Conservation (phyloP, 352 stramenopile genomes). For the Phytopythium sindhum region DNA sequence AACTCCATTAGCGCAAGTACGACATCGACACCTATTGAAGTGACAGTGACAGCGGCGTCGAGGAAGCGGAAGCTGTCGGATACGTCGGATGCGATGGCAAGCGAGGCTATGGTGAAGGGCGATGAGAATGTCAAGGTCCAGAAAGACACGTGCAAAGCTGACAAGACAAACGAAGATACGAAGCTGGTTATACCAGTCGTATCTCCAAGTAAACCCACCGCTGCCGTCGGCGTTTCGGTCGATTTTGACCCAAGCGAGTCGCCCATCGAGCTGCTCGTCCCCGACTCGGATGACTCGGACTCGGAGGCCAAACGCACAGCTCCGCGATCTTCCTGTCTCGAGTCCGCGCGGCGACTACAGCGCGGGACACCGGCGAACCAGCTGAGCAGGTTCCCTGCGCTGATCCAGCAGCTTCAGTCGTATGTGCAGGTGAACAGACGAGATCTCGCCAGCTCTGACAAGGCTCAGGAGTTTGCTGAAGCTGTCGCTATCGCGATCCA, state of each 20-base stretch:
- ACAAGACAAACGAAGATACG: neutral
- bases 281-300: constrained; percentile 16
- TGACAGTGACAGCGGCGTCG: neutral
- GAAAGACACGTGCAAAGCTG: neutral
- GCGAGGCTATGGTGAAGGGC: neutral
- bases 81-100: too few relatives aligned
- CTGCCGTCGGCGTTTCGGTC: neutral
- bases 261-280: constrained; percentile 16
- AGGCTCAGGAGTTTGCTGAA: constrained; percentile 13
- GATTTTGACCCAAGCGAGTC: constrained; percentile 10
- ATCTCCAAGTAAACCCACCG: neutral
- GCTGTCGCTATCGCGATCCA: constrained; percentile 16
- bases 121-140: constrained; percentile 1
- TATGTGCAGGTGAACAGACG: constrained; percentile 17
- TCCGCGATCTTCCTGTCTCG: constrained; percentile 15
- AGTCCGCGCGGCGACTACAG: constrained; percentile 16
- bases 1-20: neutral
- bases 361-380: constrained; percentile 7
- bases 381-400: constrained; percentile 17
- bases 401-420: constrained; percentile 19
- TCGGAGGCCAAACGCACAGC: constrained; percentile 11
- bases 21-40: too few relatives aligned
- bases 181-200: neutral
- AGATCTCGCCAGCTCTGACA: constrained; percentile 13
- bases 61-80: constrained; percentile 6